These are phyloP conservation scores for Citrus cavaleriei DNA, from an alignment of 345 rosid genomes.

Conservation along the genomic window DNA sequence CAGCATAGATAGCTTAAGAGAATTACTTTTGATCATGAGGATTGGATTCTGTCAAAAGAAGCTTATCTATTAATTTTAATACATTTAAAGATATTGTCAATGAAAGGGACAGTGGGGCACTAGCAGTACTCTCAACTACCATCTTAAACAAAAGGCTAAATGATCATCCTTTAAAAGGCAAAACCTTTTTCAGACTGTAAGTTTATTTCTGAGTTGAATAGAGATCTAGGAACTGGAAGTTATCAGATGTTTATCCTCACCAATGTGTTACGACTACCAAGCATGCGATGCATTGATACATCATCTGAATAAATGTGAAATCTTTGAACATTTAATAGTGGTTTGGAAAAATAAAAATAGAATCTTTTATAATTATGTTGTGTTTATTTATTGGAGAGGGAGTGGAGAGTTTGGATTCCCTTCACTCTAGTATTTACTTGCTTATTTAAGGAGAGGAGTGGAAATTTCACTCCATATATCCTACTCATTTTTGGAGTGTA, in stretches of 20 bases:
- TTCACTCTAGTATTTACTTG: fast-evolving
- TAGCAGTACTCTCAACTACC: not conserved
- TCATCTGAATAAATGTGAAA: no score
- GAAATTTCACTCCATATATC: no score
- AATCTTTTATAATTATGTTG: no score
- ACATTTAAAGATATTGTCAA: not conserved
- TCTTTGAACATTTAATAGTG: no score
- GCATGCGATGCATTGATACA: no score
- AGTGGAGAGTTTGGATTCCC: no score
- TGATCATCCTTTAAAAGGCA: not conserved
- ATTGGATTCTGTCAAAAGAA: not conserved
- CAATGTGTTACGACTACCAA: no score
- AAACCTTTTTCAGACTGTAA: not conserved
- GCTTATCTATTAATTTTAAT: conserved; percentile 3
- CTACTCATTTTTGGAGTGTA: no score
- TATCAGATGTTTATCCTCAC: not conserved
- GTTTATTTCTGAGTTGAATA: not conserved
- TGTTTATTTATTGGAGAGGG: no score
- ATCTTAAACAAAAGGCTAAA: not conserved
- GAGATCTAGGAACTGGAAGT: not conserved
- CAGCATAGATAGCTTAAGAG: not conserved
- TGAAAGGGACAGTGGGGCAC: not conserved
- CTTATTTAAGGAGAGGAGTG: no score
- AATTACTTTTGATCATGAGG: not conserved
- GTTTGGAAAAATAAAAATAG: no score